Conservation (phyloP, 345 rosid species). For the Ricinus communis region DNA sequence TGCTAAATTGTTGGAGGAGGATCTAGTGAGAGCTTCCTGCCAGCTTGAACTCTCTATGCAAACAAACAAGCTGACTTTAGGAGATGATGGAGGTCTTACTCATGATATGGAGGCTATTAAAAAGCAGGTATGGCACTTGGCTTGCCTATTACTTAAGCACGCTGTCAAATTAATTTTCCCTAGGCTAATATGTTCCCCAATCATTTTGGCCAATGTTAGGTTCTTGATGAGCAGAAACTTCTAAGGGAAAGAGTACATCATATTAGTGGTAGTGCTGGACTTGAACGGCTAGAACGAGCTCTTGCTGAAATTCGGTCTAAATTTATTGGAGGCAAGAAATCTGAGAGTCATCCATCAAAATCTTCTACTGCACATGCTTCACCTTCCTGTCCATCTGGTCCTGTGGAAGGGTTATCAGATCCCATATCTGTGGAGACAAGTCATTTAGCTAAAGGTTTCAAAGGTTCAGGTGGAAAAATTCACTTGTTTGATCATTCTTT, state of each 20-base stretch:
- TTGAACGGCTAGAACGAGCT: conserved; percentile 69
- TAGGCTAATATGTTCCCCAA: background rate
- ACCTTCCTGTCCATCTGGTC: conserved; percentile 39
- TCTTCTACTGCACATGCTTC: conserved; percentile 37
- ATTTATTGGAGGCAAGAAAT: conserved; percentile 51
- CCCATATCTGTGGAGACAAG: conserved; percentile 33
- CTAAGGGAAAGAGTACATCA: conserved; percentile 68
- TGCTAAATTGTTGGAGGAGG: conserved; percentile 74
- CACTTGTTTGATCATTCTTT: conserved; percentile 46
- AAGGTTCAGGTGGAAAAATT: conserved; percentile 47
- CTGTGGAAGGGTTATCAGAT: conserved; percentile 30
- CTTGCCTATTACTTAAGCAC: background rate
- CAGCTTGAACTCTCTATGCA: conserved; percentile 92
- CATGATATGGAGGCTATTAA: conserved; percentile 79
- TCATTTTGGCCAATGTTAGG: conserved; percentile 34
- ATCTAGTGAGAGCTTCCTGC: conserved; percentile 88
- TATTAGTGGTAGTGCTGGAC: conserved; percentile 73
- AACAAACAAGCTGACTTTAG: conserved; percentile 60
- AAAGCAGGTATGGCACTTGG: conserved; percentile 49
- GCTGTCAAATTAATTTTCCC: background rate
- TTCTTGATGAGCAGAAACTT: conserved; percentile 71
- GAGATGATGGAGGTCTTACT: conserved; percentile 50
- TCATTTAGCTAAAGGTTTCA: conserved; percentile 25
- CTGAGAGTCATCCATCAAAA: conserved; percentile 54
- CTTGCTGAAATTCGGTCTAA: conserved; percentile 63